A percentile compares a stretch with the other conserved stretches of the same genome.
Conservation (phyloP, 2,329 filamentous ascomycete species). For the Berkeleyomyces rouxiae region DNA sequence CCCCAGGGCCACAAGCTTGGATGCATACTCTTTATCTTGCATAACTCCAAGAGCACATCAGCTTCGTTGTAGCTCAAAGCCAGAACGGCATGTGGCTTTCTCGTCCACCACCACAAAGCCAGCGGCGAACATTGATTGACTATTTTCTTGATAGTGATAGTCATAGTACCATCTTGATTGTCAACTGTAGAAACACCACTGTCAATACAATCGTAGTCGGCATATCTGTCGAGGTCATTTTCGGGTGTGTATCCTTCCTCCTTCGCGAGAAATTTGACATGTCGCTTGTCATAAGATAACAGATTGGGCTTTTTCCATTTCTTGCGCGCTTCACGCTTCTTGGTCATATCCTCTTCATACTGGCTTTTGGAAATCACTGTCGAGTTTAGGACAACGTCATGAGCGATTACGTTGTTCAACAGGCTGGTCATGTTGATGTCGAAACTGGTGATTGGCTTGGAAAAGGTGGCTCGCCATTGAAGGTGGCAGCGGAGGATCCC, state of each 20-base stretch:
- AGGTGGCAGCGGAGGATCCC: constrained; percentile 5
- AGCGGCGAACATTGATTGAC: constrained; percentile 2
- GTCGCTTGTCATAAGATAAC: neutral
- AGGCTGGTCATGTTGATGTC: neutral
- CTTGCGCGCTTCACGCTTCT: neutral
- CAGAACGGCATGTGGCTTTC: constrained; percentile 3
- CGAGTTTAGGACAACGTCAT: neutral
- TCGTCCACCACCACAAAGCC: constrained; percentile 8
- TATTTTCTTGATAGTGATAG: neutral
- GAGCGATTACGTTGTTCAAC: neutral
- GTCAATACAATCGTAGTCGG: neutral
- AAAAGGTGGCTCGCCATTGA: constrained; percentile 9
- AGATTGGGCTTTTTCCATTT: neutral
- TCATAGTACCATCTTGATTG: neutral
- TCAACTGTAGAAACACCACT: neutral
- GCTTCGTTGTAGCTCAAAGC: constrained; percentile 2
- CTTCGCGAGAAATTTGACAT: neutral
- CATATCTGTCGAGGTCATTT: neutral
- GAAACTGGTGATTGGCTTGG: neutral
- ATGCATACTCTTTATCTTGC: neutral
- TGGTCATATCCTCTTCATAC: neutral
- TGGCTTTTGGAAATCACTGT: neutral
- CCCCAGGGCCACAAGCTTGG: neutral
- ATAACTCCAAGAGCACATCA: neutral
- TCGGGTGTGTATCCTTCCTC: neutral